Evolutionary conservation across 2,329 filamentous ascomycete genomes (phyloP).

Genomic region (Colletotrichum zoysiae): DNA sequence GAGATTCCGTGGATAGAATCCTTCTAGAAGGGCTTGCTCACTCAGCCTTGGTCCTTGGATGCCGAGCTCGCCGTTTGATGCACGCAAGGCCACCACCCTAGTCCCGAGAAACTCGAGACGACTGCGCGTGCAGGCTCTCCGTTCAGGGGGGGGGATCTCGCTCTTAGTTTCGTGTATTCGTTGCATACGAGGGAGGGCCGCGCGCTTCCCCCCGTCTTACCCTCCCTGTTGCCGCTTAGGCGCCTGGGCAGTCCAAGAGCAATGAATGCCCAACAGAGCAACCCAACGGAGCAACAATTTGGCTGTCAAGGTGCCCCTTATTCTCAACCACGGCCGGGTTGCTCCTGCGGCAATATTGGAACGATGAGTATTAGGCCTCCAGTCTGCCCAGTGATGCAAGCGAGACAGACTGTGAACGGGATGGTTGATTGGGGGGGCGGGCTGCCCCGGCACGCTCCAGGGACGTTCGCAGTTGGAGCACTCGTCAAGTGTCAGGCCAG

Average conservation of each 20-base stretch:
- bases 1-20: slow-evolving; percentile 15
- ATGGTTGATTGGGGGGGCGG: not conserved
- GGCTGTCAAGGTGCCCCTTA: not conserved
- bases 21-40: slow-evolving; percentile 32
- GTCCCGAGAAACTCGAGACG: slow-evolving; percentile 23
- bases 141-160: not conserved
- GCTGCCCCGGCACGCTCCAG: slow-evolving; percentile 3
- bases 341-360: slow-evolving; percentile 14
- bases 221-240: slow-evolving; percentile 16
- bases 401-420: not conserved
- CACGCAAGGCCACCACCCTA: slow-evolving; percentile 4
- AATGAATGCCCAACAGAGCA: not conserved
- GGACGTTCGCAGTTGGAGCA: slow-evolving; percentile 10
- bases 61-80: slow-evolving; percentile 29
- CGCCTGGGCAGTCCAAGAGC: not conserved
- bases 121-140: not conserved
- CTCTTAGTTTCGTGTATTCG: slow-evolving; percentile 17
- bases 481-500: slow-evolving; percentile 13
- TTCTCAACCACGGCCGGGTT: slow-evolving; percentile 3
- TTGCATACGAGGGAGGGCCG: not conserved
- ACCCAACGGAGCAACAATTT: not conserved
- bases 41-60: slow-evolving; percentile 24
- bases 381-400: not conserved
- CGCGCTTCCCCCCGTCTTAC: not conserved
- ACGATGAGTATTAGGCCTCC: not conserved